Conservation (phyloP, 257 asterid genomes). For the Fraxinus anomala region DNA sequence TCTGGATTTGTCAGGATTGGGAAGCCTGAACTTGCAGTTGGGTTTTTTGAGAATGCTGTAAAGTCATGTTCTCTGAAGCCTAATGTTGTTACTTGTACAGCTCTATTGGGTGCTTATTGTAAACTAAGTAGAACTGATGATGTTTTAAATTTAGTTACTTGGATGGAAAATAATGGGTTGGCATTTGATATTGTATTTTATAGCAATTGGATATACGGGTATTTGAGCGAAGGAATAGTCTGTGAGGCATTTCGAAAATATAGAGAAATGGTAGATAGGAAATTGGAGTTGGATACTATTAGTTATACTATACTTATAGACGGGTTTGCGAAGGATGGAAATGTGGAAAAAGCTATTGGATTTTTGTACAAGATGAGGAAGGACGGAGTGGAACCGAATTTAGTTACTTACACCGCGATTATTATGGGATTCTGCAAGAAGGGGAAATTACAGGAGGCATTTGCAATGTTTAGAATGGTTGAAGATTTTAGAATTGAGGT, state of each 20-base stretch:
- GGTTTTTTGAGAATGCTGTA: conserved; percentile 69
- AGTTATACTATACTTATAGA: conserved; percentile 73
- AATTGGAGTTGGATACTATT: conserved; percentile 55
- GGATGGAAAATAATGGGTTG: conserved; percentile 51
- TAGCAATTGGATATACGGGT: conserved; percentile 68
- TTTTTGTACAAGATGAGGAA: conserved; percentile 68
- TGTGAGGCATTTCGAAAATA: conserved; percentile 53
- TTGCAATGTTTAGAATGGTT: conserved; percentile 56
- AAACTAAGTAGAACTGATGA: conserved; percentile 52
- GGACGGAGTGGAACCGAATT: conserved; percentile 64
- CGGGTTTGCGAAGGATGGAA: conserved; percentile 75
- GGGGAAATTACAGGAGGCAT: conserved; percentile 74
- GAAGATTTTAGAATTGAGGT: conserved; percentile 51
- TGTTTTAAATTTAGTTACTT: conserved; percentile 54
- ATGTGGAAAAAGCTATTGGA: conserved; percentile 81
- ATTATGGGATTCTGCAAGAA: conserved; percentile 80
- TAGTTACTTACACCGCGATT: conserved; percentile 70
- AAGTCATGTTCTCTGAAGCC: conserved; percentile 52
- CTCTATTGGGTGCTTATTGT: conserved; percentile 62
- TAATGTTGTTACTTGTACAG: conserved; percentile 60
- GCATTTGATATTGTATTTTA: conserved; percentile 67
- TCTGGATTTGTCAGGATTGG: conserved; percentile 69
- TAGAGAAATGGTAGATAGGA: conserved; percentile 47
- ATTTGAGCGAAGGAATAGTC: conserved; percentile 53
- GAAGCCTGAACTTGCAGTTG: conserved; percentile 69